Evolutionary conservation across 108 stramenopile species (phyloP).

Genomic region (Seminavis robusta): DNA sequence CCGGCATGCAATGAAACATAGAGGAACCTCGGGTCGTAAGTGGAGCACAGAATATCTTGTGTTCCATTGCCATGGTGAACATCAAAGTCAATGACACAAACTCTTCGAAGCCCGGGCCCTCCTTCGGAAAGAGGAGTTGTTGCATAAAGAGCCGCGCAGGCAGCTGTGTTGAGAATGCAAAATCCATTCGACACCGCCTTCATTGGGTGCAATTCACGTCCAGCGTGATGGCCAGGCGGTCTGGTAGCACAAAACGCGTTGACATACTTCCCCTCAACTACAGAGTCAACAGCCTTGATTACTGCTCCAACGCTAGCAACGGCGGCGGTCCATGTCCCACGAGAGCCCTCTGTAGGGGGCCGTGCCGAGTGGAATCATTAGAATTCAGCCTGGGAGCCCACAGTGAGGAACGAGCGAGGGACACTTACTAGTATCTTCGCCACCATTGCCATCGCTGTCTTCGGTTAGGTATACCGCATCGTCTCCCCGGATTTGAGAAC

Average conservation of each 20-base stretch:
- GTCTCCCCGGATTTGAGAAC: conserved; percentile 42
- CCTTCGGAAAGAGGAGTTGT: conserved; percentile 69
- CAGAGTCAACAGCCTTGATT: conserved; percentile 80
- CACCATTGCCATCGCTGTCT: conserved; percentile 81
- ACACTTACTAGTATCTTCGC: conserved; percentile 80
- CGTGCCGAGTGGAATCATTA: background rate
- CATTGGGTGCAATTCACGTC: conserved; percentile 81
- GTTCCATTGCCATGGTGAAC: conserved; percentile 98
- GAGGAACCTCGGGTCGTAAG: conserved; percentile 86
- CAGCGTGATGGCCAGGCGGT: conserved; percentile 95
- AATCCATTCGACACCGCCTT: conserved; percentile 93
- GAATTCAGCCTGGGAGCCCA: background rate
- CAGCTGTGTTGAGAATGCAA: conserved; percentile 95
- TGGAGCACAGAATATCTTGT: conserved; percentile 85
- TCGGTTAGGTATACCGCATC: conserved; percentile 74
- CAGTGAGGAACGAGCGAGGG: background rate
- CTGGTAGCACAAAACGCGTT: conserved; percentile 90
- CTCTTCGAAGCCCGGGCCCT: conserved; percentile 76
- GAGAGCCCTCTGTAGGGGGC: conserved; percentile 53
- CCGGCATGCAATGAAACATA: conserved; percentile 88
- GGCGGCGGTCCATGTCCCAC: conserved; percentile 85
- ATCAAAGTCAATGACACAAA: conserved; percentile 90
- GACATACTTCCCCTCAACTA: conserved; percentile 75
- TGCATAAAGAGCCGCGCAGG: conserved; percentile 95
- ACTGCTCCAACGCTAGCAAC: conserved; percentile 87